These are phyloP conservation scores for Entomortierella beljakovae DNA, from an alignment of 192 early-diverging fungal genomes.

Conservation along the genomic window DNA sequence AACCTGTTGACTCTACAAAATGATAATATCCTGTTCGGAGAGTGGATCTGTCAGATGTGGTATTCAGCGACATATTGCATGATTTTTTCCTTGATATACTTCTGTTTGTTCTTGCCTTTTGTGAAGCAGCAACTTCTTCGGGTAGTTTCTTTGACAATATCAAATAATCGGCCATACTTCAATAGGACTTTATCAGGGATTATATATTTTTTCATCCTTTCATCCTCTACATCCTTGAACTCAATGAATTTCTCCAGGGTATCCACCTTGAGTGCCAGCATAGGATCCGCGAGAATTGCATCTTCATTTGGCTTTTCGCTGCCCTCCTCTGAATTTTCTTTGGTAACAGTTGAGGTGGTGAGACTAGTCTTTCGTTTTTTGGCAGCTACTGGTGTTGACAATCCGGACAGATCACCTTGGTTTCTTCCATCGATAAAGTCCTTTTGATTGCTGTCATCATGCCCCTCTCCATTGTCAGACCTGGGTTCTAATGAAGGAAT, in stretches of 20 bases:
- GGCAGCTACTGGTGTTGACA: slow-evolving; percentile 34
- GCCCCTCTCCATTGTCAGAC: background rate
- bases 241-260: slow-evolving; percentile 37
- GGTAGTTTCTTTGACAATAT: slow-evolving; percentile 74
- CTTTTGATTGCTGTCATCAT: slow-evolving; percentile 2
- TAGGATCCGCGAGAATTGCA: slow-evolving; percentile 26
- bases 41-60: no score
- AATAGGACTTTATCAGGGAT: slow-evolving; percentile 64
- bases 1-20: slow-evolving; percentile 69
- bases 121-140: slow-evolving; percentile 84
- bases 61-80: background rate
- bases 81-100: background rate
- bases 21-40: slow-evolving; percentile 75
- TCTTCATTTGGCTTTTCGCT: slow-evolving; percentile 39
- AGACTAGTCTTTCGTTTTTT: slow-evolving; percentile 30
- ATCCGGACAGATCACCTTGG: slow-evolving; percentile 45
- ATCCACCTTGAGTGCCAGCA: slow-evolving; percentile 30
- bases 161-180: slow-evolving; percentile 66
- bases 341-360: slow-evolving; percentile 30
- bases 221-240: slow-evolving; percentile 40
- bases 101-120: slow-evolving; percentile 58
- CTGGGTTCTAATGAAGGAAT: slow-evolving; percentile 33
- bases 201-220: slow-evolving; percentile 52
- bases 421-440: slow-evolving; percentile 55
- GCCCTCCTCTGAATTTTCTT: slow-evolving; percentile 5